Evolutionary conservation across 257 asterid species (phyloP).

Genomic region (Fraxinus excelsior): DNA sequence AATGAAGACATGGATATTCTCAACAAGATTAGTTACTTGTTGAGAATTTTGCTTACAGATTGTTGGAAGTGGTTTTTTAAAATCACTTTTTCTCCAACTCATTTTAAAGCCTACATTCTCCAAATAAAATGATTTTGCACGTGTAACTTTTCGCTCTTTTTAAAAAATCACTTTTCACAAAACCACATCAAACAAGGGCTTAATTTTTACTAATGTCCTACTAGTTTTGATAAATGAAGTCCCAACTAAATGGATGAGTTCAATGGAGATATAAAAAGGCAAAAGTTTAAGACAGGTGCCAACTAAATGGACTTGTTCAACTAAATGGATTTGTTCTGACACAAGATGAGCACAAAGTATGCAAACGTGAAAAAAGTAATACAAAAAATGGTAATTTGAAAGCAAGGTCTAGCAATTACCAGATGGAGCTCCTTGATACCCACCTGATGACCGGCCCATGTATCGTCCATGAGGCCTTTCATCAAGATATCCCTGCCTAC

Average conservation of each 20-base stretch:
- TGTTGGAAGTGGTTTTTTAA: no score
- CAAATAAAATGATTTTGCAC: no score
- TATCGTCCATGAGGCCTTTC: slow-evolving; percentile 88
- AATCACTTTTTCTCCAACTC: no score
- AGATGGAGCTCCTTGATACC: slow-evolving; percentile 67
- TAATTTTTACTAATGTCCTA: neutral
- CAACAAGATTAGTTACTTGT: slow-evolving; percentile 6
- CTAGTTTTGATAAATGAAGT: neutral
- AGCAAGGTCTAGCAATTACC: slow-evolving; percentile 23
- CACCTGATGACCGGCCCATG: slow-evolving; percentile 73
- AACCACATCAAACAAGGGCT: no score
- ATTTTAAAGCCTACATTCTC: no score
- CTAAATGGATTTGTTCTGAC: neutral
- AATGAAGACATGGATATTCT: neutral
- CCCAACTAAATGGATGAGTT: neutral
- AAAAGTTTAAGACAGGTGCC: neutral
- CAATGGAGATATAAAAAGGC: neutral
- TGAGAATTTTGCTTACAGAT: neutral
- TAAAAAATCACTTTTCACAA: no score
- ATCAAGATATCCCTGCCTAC: slow-evolving; percentile 77
- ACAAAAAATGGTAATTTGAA: slow-evolving; percentile 9
- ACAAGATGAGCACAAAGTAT: neutral
- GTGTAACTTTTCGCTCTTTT: no score
- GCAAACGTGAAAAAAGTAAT: neutral
- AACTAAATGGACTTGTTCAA: no score